Base-by-base conservation (phyloP, 805 yeast species). In the Suhomyces pyralidae region DNA sequence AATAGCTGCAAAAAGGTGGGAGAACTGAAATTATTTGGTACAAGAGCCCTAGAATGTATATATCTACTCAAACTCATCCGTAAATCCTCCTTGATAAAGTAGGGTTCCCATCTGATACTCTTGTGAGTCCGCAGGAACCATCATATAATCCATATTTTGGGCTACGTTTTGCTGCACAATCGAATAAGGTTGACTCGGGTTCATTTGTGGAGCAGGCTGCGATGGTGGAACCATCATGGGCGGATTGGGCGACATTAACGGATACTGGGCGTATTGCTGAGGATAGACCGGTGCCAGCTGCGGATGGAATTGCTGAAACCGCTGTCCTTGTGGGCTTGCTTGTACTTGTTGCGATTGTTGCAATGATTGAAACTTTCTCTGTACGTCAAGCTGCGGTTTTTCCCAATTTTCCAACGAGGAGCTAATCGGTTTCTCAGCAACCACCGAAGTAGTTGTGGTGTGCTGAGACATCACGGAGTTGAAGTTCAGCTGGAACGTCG, bases 311-410 rank as follows among this genome's bases (percentile, higher is more conserved):
- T 46, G 49, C 28, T 45, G 42, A 19, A 19, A 24, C 10, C 34
- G 50, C 45, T 38, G 52, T n/a, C 20, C 47, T 36, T 40, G 49
- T 24, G 25, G 38, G 25, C 44, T 51, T 22, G 52, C 53, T 25
- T 48, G 50, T 22, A 50, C 44, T 46, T 56, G 55, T 46, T 63
- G 67, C 30, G 36, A 25, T 46, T 60, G 60, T 46, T 64, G 68
- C 28, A 64, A 55, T 9, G 58, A 45, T 38, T 60, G 64, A 50
- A 62, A 62, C 48, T 61, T 63, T 32, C 54, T 55, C 46, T 63
- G 67, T 12, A 60, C 48, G 25, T 52, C 53, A 20, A 57, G 19
- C 49, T 63, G 69, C 3, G 65, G 60, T 22, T 46, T 52, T 20
- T 49, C 51, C 50, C 51, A 52, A 4, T 26, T 14, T 25, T 44